Conservation (phyloP, 345 rosid species). For the Leavenworthia alabamica region DNA sequence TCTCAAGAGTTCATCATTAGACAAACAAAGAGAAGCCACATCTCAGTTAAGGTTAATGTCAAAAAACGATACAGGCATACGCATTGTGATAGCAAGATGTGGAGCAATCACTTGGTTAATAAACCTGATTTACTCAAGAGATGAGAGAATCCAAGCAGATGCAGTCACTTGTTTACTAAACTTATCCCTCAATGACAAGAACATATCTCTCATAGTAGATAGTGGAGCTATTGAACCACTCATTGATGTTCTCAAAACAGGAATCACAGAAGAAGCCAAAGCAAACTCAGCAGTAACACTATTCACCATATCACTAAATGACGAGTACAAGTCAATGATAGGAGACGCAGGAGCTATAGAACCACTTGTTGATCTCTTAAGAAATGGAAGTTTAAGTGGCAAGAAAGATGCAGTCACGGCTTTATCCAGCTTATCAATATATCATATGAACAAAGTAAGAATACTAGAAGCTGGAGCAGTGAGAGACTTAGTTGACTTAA, state of each 20-base stretch:
- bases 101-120: slow-evolving; percentile 66
- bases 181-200: slow-evolving; percentile 72
- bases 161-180: slow-evolving; percentile 91
- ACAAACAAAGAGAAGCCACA: slow-evolving; percentile 58
- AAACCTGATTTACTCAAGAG: slow-evolving; percentile 50
- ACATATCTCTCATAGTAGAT: slow-evolving; percentile 59
- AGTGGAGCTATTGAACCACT: slow-evolving; percentile 74
- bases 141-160: slow-evolving; percentile 56
- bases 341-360: slow-evolving; percentile 79
- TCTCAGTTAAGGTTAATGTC: slow-evolving; percentile 61
- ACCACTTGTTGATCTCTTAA: slow-evolving; percentile 81
- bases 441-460: slow-evolving; percentile 69
- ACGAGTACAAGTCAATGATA: slow-evolving; percentile 73
- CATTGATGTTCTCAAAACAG: slow-evolving; percentile 71
- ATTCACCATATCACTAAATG: slow-evolving; percentile 73
- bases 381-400: slow-evolving; percentile 74
- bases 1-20: slow-evolving; percentile 48
- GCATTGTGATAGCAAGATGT: slow-evolving; percentile 66
- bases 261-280: slow-evolving; percentile 83
- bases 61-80: slow-evolving; percentile 67
- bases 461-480: slow-evolving; percentile 91
- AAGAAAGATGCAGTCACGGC: slow-evolving; percentile 96
- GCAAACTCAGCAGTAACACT: slow-evolving; percentile 87
- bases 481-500: slow-evolving; percentile 72
- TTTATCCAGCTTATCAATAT: slow-evolving; percentile 67